Evolutionary conservation across 495 filamentous ascomycete species (phyloP).

Genomic region (Diplogelasinospora grovesii): DNA sequence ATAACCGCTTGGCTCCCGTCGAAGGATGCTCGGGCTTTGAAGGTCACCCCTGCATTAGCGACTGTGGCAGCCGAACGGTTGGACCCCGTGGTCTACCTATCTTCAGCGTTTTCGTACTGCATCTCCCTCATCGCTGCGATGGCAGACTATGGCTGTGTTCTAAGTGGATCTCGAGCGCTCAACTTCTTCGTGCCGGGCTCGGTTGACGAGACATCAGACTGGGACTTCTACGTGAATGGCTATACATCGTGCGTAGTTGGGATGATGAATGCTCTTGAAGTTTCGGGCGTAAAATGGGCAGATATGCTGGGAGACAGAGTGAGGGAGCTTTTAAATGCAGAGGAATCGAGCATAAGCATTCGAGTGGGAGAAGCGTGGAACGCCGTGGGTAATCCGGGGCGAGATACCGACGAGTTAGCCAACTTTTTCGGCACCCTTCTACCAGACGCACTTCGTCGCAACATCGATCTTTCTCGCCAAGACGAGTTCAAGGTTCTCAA

Average conservation of each 20-base stretch:
- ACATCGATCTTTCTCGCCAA: background rate
- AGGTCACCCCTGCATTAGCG: background rate
- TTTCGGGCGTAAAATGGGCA: slow-evolving; percentile 1
- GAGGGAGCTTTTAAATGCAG: background rate
- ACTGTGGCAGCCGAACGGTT: background rate
- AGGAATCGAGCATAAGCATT: background rate
- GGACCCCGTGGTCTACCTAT: slow-evolving; percentile 2
- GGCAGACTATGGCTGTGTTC: slow-evolving; percentile 2
- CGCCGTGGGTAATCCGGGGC: background rate
- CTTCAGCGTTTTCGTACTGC: background rate
- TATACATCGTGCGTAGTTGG: background rate
- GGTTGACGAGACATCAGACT: background rate
- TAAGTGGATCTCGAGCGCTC: slow-evolving; percentile 4
- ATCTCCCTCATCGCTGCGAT: background rate
- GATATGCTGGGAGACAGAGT: background rate
- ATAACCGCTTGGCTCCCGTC: background rate
- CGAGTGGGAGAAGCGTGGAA: background rate
- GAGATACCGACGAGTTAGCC: background rate
- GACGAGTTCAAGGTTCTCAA: background rate
- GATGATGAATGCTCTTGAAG: background rate
- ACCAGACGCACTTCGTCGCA: background rate
- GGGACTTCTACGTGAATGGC: slow-evolving; percentile 5
- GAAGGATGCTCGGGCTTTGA: background rate
- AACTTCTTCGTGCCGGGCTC: background rate
- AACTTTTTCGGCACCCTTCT: background rate